Evolutionary conservation across 306 rosid species (phyloP).

Genomic region (Quercus agrifolia): DNA sequence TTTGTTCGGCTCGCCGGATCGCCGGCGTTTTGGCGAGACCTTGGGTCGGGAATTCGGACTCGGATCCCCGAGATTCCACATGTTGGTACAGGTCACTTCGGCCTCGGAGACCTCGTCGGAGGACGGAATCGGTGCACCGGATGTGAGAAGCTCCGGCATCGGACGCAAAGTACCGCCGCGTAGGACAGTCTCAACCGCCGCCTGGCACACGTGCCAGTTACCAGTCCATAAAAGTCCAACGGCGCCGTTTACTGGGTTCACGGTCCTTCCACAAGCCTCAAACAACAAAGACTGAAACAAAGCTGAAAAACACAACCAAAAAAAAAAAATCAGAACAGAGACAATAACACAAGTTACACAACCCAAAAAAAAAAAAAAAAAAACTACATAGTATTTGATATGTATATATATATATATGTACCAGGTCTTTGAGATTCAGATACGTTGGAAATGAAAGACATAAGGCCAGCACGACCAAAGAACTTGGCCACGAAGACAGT

Average conservation of each 20-base stretch:
- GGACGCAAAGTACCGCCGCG: constrained; percentile 69
- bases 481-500: constrained; percentile 96
- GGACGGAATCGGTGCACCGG: constrained; percentile 29
- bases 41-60: constrained; percentile 35
- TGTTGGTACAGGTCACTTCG: constrained; percentile 52
- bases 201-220: constrained; percentile 88
- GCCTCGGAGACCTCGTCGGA: constrained; percentile 65
- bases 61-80: constrained; percentile 49
- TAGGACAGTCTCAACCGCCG: constrained; percentile 83
- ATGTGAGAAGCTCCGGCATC: constrained; percentile 50
- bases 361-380: background rate
- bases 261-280: constrained; percentile 87
- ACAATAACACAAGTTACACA: background rate
- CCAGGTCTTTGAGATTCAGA: constrained; percentile 79
- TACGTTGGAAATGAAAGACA: constrained; percentile 96
- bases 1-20: constrained; percentile 33
- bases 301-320: constrained; percentile 33
- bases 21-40: constrained; percentile 56
- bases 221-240: constrained; percentile 86
- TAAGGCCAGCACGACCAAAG: constrained; percentile 98
- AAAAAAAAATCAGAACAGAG: background rate
- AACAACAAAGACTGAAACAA: constrained; percentile 75
- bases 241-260: constrained; percentile 84
- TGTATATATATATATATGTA: background rate
- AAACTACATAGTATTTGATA: too few species aligned